Evolutionary conservation across 2,329 filamentous ascomycete genomes (phyloP).

Genomic region (Cladosporium sp.): DNA sequence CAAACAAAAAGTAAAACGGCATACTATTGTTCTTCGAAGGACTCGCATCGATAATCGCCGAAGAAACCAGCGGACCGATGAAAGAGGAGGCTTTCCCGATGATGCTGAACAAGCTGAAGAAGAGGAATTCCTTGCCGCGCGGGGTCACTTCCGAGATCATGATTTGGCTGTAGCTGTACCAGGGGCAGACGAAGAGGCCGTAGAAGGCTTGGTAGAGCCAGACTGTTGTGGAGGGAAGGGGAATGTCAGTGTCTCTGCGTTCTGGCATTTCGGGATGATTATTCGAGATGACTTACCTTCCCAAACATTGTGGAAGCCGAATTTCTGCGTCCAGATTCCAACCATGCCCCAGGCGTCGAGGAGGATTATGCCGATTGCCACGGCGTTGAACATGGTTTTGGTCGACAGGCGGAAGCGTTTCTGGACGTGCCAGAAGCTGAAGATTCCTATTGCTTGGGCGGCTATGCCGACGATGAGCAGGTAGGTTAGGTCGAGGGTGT

Average conservation of each 20-base stretch:
- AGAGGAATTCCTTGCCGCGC: constrained; percentile 63
- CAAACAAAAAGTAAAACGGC: constrained; percentile 64
- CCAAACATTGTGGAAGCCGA: constrained; percentile 50
- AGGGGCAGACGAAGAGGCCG: constrained; percentile 62
- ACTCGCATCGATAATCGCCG: constrained; percentile 62
- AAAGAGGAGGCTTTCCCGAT: constrained; percentile 65
- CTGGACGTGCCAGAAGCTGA: constrained; percentile 54
- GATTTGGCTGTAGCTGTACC: constrained; percentile 67
- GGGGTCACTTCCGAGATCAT: constrained; percentile 68
- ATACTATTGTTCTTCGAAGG: constrained; percentile 54
- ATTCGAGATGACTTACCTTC: constrained; percentile 41
- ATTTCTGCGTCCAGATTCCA: constrained; percentile 51
- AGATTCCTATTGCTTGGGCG: constrained; percentile 59
- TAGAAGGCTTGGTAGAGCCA: constrained; percentile 49
- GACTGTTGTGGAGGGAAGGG: constrained; percentile 15
- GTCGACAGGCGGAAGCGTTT: constrained; percentile 55
- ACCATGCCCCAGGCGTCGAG: constrained; percentile 58
- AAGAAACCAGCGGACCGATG: constrained; percentile 64
- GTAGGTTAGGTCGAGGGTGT: constrained; percentile 61
- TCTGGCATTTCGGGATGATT: too few relatives aligned
- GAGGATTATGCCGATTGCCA: constrained; percentile 58
- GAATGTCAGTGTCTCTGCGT: too few relatives aligned
- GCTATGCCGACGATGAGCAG: constrained; percentile 62
- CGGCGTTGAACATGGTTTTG: constrained; percentile 64
- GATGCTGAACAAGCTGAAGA: constrained; percentile 65